Base-by-base conservation (phyloP, 2,329 filamentous ascomycete genomes). In the Claviceps arundinis region DNA sequence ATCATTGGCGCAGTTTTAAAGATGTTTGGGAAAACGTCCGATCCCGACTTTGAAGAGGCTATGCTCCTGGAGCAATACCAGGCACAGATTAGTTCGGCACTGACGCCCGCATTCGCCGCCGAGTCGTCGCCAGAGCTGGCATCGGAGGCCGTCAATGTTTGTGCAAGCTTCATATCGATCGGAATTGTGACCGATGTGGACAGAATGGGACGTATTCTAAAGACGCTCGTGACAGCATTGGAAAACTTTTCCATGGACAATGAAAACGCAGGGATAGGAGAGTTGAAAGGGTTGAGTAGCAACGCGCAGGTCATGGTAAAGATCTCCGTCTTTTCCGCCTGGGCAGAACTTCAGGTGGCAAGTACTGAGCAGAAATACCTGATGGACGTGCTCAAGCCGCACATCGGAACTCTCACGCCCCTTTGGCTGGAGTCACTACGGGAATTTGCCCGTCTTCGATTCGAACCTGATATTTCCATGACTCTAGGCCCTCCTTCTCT, bases 241-340 rank as follows among this genome's bases (percentile, higher is more conserved):
- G 91, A 97, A 61, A 95, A 91, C 67, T 95, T 97, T 62, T 88
- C 88, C 2, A 82, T 78, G 46, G 87, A 94, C 56, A 75, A 80
- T 1, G 87, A 94, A 60, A 85, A 84, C 44, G 88, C 87, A 0
- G 82, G 88, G 22, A 97, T 98, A 63, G 93, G 93, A 16, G 94
- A 98, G 59, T 75, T 98, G 5, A 89, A 88, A 67, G 89, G 88
- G 0, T 79, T 98, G 17, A 96, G 90, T 64, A 89, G 91, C 2
- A 98, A 98, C 65, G 91, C 93, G 0, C 87, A 94, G 63, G 89
- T 96, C 48, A 98, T 98, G 93, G 89, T 98, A 52, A 95, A 95
- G 68, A 93, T 97, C 80, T 85, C 93, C 0, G 85, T 98, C 2
- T 95, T 95, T 66, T 93, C 91, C 1, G 93, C 91, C 1, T 98